Evolutionary conservation across 306 rosid species (phyloP).

Genomic region (Vigna radiata): DNA sequence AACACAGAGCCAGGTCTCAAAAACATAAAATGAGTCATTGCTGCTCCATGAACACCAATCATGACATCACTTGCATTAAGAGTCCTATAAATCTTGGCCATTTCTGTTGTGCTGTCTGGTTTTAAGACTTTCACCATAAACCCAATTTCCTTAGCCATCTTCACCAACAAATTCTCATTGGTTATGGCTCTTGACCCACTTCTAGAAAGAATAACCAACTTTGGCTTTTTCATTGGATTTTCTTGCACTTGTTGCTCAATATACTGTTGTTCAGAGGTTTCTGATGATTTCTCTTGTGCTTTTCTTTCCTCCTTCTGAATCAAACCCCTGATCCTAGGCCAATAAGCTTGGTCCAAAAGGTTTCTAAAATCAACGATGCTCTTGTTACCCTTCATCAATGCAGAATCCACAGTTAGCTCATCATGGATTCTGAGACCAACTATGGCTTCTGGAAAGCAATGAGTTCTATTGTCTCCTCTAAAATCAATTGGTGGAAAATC

Average conservation of each 20-base stretch:
- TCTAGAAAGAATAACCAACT: conserved; percentile 71
- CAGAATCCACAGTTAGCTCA: conserved; percentile 72
- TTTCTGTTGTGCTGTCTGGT: conserved; percentile 70
- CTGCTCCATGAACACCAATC: conserved; percentile 98
- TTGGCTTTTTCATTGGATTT: conserved; percentile 53
- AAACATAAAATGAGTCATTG: conserved; percentile 91
- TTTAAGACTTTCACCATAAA: conserved; percentile 67
- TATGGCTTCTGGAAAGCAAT: conserved; percentile 86
- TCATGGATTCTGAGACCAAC: conserved; percentile 89
- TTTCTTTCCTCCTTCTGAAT: conserved; percentile 62
- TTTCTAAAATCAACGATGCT: conserved; percentile 74
- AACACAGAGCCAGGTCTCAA: conserved; percentile 75
- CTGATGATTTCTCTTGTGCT: conserved; percentile 45
- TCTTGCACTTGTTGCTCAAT: conserved; percentile 23
- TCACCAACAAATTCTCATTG: conserved; percentile 74
- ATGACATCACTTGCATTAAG: conserved; percentile 82
- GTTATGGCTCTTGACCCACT: conserved; percentile 76
- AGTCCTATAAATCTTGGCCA: conserved; percentile 76
- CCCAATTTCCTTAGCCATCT: conserved; percentile 72
- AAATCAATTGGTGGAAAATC: conserved; percentile 72
- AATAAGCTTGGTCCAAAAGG: conserved; percentile 73
- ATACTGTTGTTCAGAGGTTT: conserved; percentile 35
- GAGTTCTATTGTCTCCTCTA: conserved; percentile 65
- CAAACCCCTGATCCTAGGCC: conserved; percentile 70
- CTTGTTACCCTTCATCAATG: conserved; percentile 65